Evolutionary conservation across 306 rosid genomes (phyloP), one percentile per base, ranked within the genome.

Genomic region (Vigna reflexopilosa): DNA sequence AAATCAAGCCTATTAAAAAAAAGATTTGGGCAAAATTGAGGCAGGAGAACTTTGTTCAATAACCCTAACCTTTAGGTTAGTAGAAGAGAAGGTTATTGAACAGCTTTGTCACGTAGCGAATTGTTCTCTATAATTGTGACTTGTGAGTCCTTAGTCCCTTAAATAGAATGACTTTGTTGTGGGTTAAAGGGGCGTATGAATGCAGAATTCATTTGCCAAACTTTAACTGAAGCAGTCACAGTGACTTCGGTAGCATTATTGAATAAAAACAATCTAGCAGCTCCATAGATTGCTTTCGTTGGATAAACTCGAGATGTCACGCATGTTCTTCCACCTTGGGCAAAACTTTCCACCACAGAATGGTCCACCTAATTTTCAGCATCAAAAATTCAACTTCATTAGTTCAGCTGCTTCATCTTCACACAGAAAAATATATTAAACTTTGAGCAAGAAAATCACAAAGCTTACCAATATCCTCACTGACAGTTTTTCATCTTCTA

Each of bases 121-220:
- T 65, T 65, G 1, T 42, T 13, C 24, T 20, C 4, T 14, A 26
- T 12, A 45, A 14, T 42, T 48, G 0, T 1, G 26, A 24, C 28
- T 24, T 24, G 28, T 24, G 28, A 32, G 22, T 28, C 16, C 28
- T 28, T 36, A 55, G 1, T 34, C 20, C 14, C 12, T 22, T 0
- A 9, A 9, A 48, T 7, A 51, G 17, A 83, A 47, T n/a, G 40
- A 20, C 24, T 59, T 15, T 72, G 69, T 19, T 76, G 65, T 13
- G 87, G 81, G 28, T 75, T 79, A 70, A 54, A 91, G 40, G 97
- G 98, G 11, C 61, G 93, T 30, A 91, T 89, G 77, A 91, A 91
- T 8, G 98, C 98, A 80, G 98, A 89, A 77, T 93, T 91, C 95
- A 93, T 84, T 77, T 93, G 92, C 98, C 98, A 93, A 72, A 91